Conservation (phyloP, 1,284 basidiomycete genomes). For the Vanrija sp. region DNA sequence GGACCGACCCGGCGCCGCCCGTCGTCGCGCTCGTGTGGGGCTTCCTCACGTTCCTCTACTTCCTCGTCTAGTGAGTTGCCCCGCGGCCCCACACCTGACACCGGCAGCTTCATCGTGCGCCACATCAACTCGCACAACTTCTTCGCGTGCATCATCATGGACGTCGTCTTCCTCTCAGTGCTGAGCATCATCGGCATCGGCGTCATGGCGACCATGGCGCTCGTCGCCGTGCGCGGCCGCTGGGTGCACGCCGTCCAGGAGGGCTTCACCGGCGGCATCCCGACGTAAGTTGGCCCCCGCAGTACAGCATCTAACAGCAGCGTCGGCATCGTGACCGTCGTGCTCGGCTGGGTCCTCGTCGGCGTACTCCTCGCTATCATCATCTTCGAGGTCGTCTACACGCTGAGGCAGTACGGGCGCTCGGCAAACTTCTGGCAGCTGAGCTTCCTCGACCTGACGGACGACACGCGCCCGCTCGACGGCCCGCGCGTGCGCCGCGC, state of each 20-base stretch:
- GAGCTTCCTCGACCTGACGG: neutral
- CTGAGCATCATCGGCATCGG: neutral
- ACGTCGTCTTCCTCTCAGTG: neutral
- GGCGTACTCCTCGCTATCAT: neutral
- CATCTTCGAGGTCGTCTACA: neutral
- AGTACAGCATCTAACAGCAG: neutral
- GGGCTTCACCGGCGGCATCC: neutral
- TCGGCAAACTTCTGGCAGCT: neutral
- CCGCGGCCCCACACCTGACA: no score
- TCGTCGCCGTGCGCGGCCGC: neutral
- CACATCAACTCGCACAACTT: neutral
- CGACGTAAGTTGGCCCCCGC: neutral
- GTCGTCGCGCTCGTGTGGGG: neutral
- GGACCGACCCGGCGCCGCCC: neutral
- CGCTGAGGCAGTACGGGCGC: neutral
- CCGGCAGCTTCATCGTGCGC: neutral
- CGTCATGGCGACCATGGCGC: neutral
- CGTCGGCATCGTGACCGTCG: neutral
- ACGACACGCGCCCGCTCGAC: neutral
- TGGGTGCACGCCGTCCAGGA: neutral
- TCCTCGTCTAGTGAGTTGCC: neutral
- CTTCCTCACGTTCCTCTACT: neutral
- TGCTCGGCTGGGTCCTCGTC: neutral
- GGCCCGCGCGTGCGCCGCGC: no score
- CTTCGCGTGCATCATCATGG: conserved; percentile 1